These are phyloP conservation scores for Fusarium torulosum DNA, from an alignment of 2,329 filamentous ascomycete genomes.

Conservation along the genomic window DNA sequence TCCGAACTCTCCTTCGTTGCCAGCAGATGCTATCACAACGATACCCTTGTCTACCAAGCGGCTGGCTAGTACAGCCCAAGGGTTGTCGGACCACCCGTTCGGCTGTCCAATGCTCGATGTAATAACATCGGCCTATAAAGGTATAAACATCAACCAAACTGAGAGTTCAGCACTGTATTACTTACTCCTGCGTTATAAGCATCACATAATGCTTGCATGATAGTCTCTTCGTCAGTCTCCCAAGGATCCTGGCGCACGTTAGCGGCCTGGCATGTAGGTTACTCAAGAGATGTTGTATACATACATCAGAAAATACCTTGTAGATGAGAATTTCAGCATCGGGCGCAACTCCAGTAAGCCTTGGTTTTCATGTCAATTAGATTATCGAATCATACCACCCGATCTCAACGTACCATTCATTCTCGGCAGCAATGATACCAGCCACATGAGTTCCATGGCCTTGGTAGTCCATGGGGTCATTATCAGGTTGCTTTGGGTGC, in stretches of 20 bases:
- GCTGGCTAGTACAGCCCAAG: constrained; percentile 58
- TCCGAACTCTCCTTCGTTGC: constrained; percentile 63
- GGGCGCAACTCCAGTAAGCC: constrained; percentile 60
- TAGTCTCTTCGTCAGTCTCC: constrained; percentile 52
- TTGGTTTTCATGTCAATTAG: constrained; percentile 37
- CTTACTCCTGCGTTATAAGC: constrained; percentile 53
- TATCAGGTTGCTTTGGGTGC: constrained; percentile 52
- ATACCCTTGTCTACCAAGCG: constrained; percentile 60
- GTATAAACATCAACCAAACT: neutral
- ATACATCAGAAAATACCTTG: constrained; percentile 57
- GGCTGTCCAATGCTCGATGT: constrained; percentile 56
- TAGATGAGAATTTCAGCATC: constrained; percentile 60
- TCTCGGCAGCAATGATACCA: constrained; percentile 63
- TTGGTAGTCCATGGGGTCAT: constrained; percentile 52
- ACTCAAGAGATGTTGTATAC: neutral
- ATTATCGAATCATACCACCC: neutral
- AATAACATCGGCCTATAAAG: constrained; percentile 57
- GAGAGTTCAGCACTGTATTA: neutral
- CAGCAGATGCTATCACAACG: constrained; percentile 63
- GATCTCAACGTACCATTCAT: constrained; percentile 47
- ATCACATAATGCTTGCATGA: constrained; percentile 55
- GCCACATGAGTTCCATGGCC: constrained; percentile 59
- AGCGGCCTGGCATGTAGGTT: neutral
- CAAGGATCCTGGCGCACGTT: constrained; percentile 41
- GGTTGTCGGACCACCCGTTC: constrained; percentile 57